Conservation (phyloP, 139 green algal species). For the Nannochloris sp. region DNA sequence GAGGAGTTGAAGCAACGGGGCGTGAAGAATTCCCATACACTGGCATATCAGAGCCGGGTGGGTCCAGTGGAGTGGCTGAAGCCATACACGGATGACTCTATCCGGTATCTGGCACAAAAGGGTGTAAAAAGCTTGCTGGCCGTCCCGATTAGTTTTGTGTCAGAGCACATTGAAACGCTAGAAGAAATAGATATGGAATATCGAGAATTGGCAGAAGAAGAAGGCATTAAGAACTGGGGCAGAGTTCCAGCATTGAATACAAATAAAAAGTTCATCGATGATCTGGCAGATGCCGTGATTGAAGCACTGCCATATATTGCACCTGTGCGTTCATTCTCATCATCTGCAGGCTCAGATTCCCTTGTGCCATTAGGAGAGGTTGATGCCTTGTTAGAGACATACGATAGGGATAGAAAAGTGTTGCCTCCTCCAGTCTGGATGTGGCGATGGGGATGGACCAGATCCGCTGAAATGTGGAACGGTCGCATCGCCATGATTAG, state of each 20-base stretch:
- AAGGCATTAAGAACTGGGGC: constrained; percentile 78
- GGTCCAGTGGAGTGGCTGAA: constrained; percentile 95
- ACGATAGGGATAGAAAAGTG: constrained; percentile 78
- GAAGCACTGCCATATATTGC: constrained; percentile 91
- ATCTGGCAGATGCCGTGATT: constrained; percentile 86
- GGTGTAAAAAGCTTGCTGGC: constrained; percentile 78
- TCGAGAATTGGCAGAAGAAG: constrained; percentile 67
- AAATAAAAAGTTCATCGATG: constrained; percentile 86
- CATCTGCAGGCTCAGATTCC: constrained; percentile 33
- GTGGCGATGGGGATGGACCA: constrained; percentile 94
- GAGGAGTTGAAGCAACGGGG: constrained; percentile 58
- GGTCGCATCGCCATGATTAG: constrained; percentile 76
- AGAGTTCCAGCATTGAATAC: constrained; percentile 93
- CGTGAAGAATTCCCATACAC: constrained; percentile 77
- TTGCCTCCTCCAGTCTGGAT: constrained; percentile 70
- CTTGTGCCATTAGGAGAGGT: constrained; percentile 71
- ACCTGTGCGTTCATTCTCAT: constrained; percentile 37
- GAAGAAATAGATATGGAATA: constrained; percentile 99
- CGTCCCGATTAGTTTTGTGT: constrained; percentile 96
- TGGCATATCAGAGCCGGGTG: constrained; percentile 95
- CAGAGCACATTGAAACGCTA: constrained; percentile 99
- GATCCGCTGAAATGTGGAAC: constrained; percentile 86
- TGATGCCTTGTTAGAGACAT: constrained; percentile 83
- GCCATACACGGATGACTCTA: constrained; percentile 96
- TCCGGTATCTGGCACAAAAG: constrained; percentile 69